Conservation (phyloP, 768 basidiomycete genomes). For the Lactarius pseudohatsudake region DNA sequence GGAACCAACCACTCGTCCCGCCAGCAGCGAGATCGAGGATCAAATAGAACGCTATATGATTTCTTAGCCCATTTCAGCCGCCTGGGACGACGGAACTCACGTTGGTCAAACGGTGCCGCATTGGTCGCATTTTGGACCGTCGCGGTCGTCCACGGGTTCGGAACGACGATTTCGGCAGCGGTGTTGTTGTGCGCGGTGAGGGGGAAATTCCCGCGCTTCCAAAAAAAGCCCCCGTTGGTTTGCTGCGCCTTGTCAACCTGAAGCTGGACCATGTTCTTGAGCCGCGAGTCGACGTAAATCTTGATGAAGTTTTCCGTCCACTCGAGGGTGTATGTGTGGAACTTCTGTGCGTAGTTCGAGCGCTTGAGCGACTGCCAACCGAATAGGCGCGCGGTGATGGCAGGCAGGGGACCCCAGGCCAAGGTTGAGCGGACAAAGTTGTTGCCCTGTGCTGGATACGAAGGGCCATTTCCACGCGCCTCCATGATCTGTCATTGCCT, state of each 20-base stretch:
- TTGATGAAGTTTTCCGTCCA: conserved; percentile 59
- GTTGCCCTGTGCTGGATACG: conserved; percentile 44
- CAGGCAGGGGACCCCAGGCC: conserved; percentile 62
- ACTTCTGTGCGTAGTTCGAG: conserved; percentile 46
- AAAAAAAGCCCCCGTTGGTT: conserved; percentile 49
- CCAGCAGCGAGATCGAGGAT: conserved; percentile 81
- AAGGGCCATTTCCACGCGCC: conserved; percentile 50
- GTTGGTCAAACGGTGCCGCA: conserved; percentile 57
- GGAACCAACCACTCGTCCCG: conserved; percentile 72
- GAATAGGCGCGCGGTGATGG: conserved; percentile 43
- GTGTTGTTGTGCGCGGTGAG: conserved; percentile 46
- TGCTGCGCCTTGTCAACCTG: conserved; percentile 38
- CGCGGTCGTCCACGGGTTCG: conserved; percentile 51
- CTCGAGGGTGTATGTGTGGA: conserved; percentile 57
- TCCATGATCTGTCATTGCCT: conserved; percentile 46
- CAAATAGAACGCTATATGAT: conserved; percentile 66
- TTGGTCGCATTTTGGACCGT: conserved; percentile 39
- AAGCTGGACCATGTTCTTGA: conserved; percentile 53
- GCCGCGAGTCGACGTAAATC: conserved; percentile 52
- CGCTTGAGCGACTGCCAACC: conserved; percentile 48
- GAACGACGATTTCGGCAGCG: conserved; percentile 41
- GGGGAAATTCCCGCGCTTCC: conserved; percentile 52
- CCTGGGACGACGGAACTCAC: conserved; percentile 34
- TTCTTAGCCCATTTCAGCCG: neutral
- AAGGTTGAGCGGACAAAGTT: conserved; percentile 57